Base-by-base conservation (phyloP, 139 green algal genomes). In the Spirogloea muscicola region DNA sequence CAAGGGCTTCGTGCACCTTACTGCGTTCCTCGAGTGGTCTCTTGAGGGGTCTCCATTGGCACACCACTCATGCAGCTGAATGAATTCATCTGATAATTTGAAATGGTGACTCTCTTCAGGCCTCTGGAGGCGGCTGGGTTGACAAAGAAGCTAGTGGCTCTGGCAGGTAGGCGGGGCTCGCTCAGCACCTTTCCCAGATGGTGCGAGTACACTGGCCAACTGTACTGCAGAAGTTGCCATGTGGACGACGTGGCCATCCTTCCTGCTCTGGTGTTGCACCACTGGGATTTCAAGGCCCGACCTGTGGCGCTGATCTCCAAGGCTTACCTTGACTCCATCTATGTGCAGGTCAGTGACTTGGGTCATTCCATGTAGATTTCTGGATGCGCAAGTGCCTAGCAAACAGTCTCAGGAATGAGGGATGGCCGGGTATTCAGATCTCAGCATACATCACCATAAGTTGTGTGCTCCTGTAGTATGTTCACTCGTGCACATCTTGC, bases 261-360 rank as follows among this genome's bases (percentile, higher is more conserved):
- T 1, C 85, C 85, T 0, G 49, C 76, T 16, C 63, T 67, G 0
- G 83, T 87, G 29, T 69, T 89, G 36, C 77, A 84, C 31, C 13
- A 4, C n/a, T 89, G 85, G 85, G 84, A 88, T 61, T 89, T 89
- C 52, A 52, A 31, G 13, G 62, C 62, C 5, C 58, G 58, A 3
- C 67, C 55, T 3, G 85, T 89, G 16, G 86, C 51, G 63, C 44
- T 68, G 67, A 25, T 72, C 9, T 76, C 83, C 2, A 71, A 73
- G 6, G 79, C 84, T 13, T 89, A 86, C 58, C 75, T 89, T 36
- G 69, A 52, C 9, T 72, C 81, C 18, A 86, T 87, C 29, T 67
- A 77, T 25, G 71, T 72, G 39, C 71, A 79, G 71, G 71, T 79
- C n/a, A 7, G 52, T 13, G 52, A 16, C n/a, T n/a, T n/a, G n/a